phyloP scores from a whole-genome alignment of 1,284 basidiomycete species.

The Trichosporon inkin region DNA sequence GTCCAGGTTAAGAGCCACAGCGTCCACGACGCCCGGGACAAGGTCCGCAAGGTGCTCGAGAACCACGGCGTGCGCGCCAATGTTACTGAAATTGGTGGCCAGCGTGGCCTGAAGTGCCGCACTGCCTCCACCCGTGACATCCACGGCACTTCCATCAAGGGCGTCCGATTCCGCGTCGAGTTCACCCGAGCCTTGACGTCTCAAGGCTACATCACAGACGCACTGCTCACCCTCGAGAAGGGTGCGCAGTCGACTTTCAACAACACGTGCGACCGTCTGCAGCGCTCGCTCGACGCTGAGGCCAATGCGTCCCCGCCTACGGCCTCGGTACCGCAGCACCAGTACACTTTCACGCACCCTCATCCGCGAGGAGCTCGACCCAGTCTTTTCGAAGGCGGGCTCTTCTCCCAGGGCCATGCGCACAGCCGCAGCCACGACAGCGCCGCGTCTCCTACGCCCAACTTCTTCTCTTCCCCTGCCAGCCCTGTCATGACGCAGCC shows the following conservation, averaged over 20 bases:
- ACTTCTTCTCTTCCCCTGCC: conserved; percentile 18
- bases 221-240: conserved; percentile 46
- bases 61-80: conserved; percentile 37
- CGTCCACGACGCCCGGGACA: conserved; percentile 40
- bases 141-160: conserved; percentile 33
- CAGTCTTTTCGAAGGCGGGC: conserved; percentile 12
- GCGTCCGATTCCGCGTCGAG: conserved; percentile 47
- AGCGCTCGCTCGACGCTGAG: conserved; percentile 16
- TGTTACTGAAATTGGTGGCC: conserved; percentile 37
- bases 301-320: neutral
- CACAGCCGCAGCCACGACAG: conserved; percentile 7
- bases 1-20: conserved; percentile 39
- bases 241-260: conserved; percentile 49
- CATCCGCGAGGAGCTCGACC: conserved; percentile 7
- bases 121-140: conserved; percentile 33
- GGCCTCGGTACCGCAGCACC: neutral
- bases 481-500: conserved; percentile 14
- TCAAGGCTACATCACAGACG: conserved; percentile 40
- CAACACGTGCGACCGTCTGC: conserved; percentile 26
- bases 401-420: conserved; percentile 3
- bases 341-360: conserved; percentile 14
- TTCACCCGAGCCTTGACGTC: conserved; percentile 36
- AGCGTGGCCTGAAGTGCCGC: conserved; percentile 42
- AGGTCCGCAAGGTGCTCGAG: conserved; percentile 30
- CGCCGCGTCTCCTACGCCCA: neutral